Evolutionary conservation across 1,139 yeast species (phyloP).

Genomic region (Suhomyces ambrosiae): DNA sequence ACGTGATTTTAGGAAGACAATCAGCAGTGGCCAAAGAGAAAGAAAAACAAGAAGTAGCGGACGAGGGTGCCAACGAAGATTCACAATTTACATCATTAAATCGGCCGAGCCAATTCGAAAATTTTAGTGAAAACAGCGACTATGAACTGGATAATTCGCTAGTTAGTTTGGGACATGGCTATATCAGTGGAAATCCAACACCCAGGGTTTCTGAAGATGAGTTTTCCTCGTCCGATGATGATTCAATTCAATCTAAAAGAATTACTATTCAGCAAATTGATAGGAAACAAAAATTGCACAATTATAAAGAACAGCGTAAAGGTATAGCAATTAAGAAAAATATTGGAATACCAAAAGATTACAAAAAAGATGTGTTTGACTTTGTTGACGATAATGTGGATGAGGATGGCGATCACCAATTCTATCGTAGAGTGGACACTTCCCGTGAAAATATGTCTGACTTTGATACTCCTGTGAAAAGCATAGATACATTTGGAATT

Average conservation of each 20-base stretch:
- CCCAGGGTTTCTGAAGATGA: constrained; percentile 1
- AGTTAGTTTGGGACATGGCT: background rate
- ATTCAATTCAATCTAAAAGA: background rate
- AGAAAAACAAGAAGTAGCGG: constrained; percentile 9
- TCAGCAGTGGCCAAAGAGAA: constrained; percentile 16
- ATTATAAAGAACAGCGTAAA: constrained; percentile 21
- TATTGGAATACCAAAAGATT: background rate
- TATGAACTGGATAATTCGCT: constrained; percentile 9
- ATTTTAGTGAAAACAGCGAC: constrained; percentile 8
- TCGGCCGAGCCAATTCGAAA: constrained; percentile 5
- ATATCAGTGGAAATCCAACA: background rate
- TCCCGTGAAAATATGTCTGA: constrained; percentile 16
- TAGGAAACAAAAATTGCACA: constrained; percentile 1
- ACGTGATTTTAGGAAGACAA: constrained; percentile 37
- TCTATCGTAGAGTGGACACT: constrained; percentile 15
- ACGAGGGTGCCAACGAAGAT: too few species aligned
- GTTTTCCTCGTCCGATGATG: constrained; percentile 2
- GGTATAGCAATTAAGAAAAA: constrained; percentile 41
- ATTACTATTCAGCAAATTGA: background rate
- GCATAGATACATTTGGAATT: constrained; percentile 14
- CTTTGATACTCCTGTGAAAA: constrained; percentile 11
- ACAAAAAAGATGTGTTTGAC: constrained; percentile 7
- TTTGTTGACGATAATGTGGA: constrained; percentile 17
- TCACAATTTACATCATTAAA: constrained; percentile 4
- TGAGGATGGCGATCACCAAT: constrained; percentile 10